Base-by-base conservation (phyloP, 345 rosid genomes). In the Anastatica hierochuntica region DNA sequence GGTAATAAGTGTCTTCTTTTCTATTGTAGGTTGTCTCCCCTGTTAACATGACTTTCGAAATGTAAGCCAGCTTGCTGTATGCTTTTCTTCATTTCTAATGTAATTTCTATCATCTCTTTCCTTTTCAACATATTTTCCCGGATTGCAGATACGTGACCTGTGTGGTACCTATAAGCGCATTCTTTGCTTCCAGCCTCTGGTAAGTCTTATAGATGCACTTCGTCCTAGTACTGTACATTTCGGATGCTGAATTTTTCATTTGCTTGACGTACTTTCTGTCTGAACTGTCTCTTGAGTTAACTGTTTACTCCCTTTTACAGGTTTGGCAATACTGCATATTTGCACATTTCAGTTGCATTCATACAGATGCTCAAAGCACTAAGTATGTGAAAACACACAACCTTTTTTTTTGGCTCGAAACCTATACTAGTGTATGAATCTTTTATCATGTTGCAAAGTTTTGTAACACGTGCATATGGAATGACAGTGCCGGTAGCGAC, bases 321-420 rank as follows among this genome's bases (percentile, higher is more conserved):
- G 97, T 85, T 92, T 72, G 95, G 97, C 24, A 85, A 92, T 75
- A 92, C 94, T 52, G 97, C 97, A 41, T 88, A 84, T 65, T 74
- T 90, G 75, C 82, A 79, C 70, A 86, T 88, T 37, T 88, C 96
- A 14, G 95, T 88, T 56, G 96, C 98, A 76, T 90, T 88, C 65
- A 88, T 90, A 68, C 98, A 90, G 80, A 87, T 90, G 98, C 98
- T 92, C 35, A 88, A 88, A 75, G 97, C 97, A 66, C 65, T 88
- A 62, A 85, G 98, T 92, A 88, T 60, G 95, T 75, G 42, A 38
- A 64, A 23, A 26, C n/a, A 21, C 16, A 52, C 12, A 30, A n/a
- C n/a, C n/a, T n/a, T n/a, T n/a, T n/a, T n/a, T 45, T n/a, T 27
- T 64, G 46, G 42, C 53, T 68, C 40, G 51, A 11, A 1, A 34